Percentiles rank a stretch among this genome's conserved stretches.
Conservation (phyloP, 2,329 filamentous ascomycete species). For the Colletotrichum somersetense region DNA sequence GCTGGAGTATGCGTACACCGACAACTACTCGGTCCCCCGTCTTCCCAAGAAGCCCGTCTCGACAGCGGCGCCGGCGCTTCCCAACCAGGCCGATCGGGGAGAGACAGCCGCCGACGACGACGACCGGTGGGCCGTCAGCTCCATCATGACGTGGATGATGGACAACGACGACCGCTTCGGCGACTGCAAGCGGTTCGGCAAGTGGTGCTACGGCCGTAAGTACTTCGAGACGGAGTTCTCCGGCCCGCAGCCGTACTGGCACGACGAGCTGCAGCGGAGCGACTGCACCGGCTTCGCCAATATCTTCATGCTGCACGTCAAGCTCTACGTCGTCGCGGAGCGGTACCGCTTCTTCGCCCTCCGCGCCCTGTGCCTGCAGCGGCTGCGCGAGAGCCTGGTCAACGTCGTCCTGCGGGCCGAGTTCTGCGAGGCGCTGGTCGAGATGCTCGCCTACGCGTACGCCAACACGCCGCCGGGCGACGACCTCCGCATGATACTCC, state of each 20-base stretch:
- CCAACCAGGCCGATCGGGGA: not conserved
- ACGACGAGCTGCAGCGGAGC: not conserved
- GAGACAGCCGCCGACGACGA: not conserved
- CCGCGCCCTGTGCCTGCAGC: not conserved
- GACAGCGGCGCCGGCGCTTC: not conserved
- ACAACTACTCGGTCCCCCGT: not conserved
- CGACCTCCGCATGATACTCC: not conserved
- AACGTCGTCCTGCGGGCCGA: not conserved
- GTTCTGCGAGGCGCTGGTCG: not conserved
- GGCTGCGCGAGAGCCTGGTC: not conserved
- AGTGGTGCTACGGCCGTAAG: not conserved
- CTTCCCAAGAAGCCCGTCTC: not conserved
- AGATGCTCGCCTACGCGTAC: not conserved
- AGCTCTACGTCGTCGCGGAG: slow-evolving; percentile 10
- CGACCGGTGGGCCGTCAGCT: not conserved
- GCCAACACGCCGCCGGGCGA: not conserved
- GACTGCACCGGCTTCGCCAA: not conserved
- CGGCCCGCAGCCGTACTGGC: not conserved
- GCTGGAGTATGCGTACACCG: not conserved
- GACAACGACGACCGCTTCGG: not conserved
- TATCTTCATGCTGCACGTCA: not conserved
- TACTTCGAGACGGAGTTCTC: not conserved
- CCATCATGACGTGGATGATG: not conserved
- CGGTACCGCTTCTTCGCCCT: not conserved
- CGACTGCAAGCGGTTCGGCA: not conserved